Evolutionary conservation across 768 basidiomycete genomes (phyloP).

Genomic region (Tylopilus balloui): DNA sequence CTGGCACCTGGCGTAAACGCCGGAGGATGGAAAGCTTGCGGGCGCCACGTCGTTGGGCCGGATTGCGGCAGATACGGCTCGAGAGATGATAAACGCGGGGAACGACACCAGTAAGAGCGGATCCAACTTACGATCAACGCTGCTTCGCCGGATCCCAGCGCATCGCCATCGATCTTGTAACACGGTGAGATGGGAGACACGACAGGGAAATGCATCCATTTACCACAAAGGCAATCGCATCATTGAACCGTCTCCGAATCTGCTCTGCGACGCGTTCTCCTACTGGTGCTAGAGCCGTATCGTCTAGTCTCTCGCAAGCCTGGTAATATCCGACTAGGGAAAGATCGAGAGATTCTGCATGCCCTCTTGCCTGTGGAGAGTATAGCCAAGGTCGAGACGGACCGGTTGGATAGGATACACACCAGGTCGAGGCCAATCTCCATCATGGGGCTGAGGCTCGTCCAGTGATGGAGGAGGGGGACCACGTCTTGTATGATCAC

Average conservation of each 20-base stretch:
- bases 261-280: constrained; percentile 59
- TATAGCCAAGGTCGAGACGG: not conserved
- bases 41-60: constrained; percentile 45
- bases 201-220: constrained; percentile 7
- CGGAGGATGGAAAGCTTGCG: constrained; percentile 32
- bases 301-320: constrained; percentile 60
- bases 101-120: not conserved
- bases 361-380: constrained; percentile 46
- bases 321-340: constrained; percentile 73
- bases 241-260: constrained; percentile 49
- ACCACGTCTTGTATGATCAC: constrained; percentile 61
- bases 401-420: constrained; percentile 21
- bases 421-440: constrained; percentile 79
- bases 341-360: constrained; percentile 52
- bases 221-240: constrained; percentile 73
- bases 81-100: constrained; percentile 4
- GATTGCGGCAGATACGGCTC: constrained; percentile 51
- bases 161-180: constrained; percentile 55
- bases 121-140: constrained; percentile 52
- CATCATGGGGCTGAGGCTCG: constrained; percentile 80
- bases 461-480: constrained; percentile 83
- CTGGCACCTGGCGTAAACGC: constrained; percentile 45
- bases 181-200: constrained; percentile 7
- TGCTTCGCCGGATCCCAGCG: constrained; percentile 47
- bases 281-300: constrained; percentile 56